Conservation (phyloP, 371 early-diverging fungal species). For the Dentiscutata heterogama region DNA sequence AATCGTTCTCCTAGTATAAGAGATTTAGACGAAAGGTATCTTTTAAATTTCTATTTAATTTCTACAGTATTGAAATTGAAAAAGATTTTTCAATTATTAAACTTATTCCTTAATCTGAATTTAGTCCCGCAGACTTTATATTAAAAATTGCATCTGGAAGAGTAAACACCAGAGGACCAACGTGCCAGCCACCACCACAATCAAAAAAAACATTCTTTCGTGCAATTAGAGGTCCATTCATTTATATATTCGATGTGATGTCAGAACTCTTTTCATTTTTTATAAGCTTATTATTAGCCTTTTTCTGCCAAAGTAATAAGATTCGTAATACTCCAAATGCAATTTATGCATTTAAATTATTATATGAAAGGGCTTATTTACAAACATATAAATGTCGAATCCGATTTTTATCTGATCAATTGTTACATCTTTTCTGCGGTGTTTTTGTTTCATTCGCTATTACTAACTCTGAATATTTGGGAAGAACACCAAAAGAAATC, state of each 20-base stretch:
- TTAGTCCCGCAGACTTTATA: slow-evolving; percentile 66
- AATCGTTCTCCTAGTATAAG: slow-evolving; percentile 73
- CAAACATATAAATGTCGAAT: slow-evolving; percentile 61
- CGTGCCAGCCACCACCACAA: too few species aligned
- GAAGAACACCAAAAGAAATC: slow-evolving; percentile 56
- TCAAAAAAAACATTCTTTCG: too few species aligned
- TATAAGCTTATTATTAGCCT: too few species aligned
- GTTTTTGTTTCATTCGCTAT: slow-evolving; percentile 50
- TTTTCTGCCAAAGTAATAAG: too few species aligned
- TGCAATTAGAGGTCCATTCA: too few species aligned
- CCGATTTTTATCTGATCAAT: slow-evolving; percentile 60
- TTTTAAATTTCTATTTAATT: too few species aligned
- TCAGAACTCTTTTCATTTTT: not conserved
- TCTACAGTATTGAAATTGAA: not conserved
- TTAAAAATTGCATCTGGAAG: slow-evolving; percentile 59
- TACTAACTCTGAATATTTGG: slow-evolving; percentile 55
- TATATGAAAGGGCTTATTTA: slow-evolving; percentile 56
- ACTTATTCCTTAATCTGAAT: not conserved
- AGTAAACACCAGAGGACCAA: slow-evolving; percentile 13
- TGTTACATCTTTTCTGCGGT: slow-evolving; percentile 64
- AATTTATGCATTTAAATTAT: slow-evolving; percentile 54
- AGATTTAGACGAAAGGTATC: slow-evolving; percentile 69
- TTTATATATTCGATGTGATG: not conserved
- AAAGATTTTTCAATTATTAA: not conserved
- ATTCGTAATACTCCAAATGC: slow-evolving; percentile 46